Conservation (phyloP, 495 filamentous ascomycete species). For the Penicillium tannophilum region DNA sequence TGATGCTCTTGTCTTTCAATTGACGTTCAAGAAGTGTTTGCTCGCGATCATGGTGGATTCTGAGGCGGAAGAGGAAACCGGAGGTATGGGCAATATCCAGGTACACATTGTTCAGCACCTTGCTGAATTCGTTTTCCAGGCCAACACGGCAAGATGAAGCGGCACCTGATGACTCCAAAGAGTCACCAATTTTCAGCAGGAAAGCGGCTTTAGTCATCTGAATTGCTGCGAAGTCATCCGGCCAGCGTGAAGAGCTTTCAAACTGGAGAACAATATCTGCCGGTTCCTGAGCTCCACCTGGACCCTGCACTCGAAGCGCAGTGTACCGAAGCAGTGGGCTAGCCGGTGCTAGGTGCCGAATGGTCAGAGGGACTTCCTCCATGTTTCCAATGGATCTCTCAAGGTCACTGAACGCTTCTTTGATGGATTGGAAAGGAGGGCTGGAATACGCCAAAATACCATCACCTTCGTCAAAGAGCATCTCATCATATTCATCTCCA, state of each 20-base stretch:
- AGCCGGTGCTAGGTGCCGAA: conserved; percentile 74
- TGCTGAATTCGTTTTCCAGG: conserved; percentile 70
- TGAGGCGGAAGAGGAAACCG: conserved; percentile 59
- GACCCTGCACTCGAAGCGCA: conserved; percentile 52
- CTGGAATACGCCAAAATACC: conserved; percentile 39
- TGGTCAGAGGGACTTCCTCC: conserved; percentile 76
- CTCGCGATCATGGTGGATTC: conserved; percentile 79
- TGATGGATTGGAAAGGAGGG: conserved; percentile 56
- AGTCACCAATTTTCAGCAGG: conserved; percentile 75
- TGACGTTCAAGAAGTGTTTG: conserved; percentile 74
- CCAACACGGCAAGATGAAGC: conserved; percentile 65
- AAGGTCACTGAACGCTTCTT: conserved; percentile 66
- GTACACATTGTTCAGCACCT: conserved; percentile 75
- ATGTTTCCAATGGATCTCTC: conserved; percentile 73
- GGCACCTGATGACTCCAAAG: conserved; percentile 59
- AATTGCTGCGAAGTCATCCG: conserved; percentile 84
- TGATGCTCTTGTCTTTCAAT: conserved; percentile 69
- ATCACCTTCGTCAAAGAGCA: conserved; percentile 50
- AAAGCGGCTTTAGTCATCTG: conserved; percentile 94
- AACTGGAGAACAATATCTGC: conserved; percentile 82
- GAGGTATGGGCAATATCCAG: conserved; percentile 76
- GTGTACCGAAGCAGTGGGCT: conserved; percentile 73
- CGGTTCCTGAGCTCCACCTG: conserved; percentile 37
- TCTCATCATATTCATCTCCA: conserved; percentile 61
- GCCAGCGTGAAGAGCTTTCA: conserved; percentile 92